Base-by-base conservation (phyloP, 768 basidiomycete genomes). In the Leccinum fibrillosum region DNA sequence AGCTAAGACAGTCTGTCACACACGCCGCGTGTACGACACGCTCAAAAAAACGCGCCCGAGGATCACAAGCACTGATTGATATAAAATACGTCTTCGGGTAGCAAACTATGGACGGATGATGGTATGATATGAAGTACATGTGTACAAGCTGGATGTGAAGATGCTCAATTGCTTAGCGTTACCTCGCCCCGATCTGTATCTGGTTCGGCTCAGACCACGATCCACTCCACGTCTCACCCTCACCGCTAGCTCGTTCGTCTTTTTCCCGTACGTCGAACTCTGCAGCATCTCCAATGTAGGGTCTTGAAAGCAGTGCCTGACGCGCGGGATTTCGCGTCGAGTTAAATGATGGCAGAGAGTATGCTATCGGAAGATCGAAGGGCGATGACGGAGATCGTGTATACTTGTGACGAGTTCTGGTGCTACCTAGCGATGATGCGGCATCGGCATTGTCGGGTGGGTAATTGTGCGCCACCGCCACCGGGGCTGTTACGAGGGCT, bases 401-500 rank as follows among this genome's bases (percentile, higher is more conserved):
- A 57, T 62, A 57, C 54, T 59, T 70, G 52, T 74, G 63, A 26
- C 72, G 64, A 26, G 71, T 42, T 59, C 67, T 59, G 8, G 72
- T 56, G 35, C 64, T 63, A 15, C 49, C 49, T n/a, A 59, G 60
- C 21, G 63, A 57, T 7, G 63, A 57, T 5, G 68, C 57, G 42
- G 77, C 78, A 59, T 73, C 77, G 17, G 76, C 70, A 23, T 78
- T 73, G 62, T 78, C 82, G 13, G 88, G 88, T 30, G 88, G 88
- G 66, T 89, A 89, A 45, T 72, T 65, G 13, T 75, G 70, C 1
- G 57, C 50, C 6, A 63, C 68, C 6, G 53, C 57, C 0, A 26
- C 52, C 1, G 49, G 39, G 9, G 51, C 45, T 30, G 25, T 55
- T 3, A 61, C 45, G 12, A 65, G 67, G 2, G 17, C 17, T 17